Conservation (phyloP, 345 rosid species). For the Eutrema heterophyllum region DNA sequence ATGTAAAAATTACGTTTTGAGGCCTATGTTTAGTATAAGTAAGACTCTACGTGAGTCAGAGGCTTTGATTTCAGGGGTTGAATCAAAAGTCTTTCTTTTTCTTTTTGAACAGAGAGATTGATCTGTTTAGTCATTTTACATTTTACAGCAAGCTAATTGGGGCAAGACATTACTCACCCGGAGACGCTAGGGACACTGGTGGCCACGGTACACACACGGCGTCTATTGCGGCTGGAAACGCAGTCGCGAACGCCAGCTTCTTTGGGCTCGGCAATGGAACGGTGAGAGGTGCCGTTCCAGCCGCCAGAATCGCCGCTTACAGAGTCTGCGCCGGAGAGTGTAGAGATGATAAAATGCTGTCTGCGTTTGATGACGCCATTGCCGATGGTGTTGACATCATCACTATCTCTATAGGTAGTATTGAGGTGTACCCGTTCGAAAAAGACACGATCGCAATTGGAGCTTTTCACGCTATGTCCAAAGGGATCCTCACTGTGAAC, state of each 20-base stretch:
- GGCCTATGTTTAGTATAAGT: not conserved
- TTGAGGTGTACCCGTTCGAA: not conserved
- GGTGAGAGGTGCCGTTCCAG: constrained; percentile 47
- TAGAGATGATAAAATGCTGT: constrained; percentile 15
- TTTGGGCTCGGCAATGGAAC: constrained; percentile 45
- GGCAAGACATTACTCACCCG: constrained; percentile 19
- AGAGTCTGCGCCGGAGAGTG: constrained; percentile 20
- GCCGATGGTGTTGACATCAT: constrained; percentile 46
- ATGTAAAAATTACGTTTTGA: not conserved
- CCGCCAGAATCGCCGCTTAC: constrained; percentile 45
- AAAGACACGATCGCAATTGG: constrained; percentile 39
- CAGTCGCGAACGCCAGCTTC: constrained; percentile 26
- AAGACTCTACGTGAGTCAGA: not conserved
- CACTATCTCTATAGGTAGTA: constrained; percentile 29
- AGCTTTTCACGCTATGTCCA: constrained; percentile 44
- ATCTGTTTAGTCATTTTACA: not conserved
- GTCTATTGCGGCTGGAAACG: constrained; percentile 50
- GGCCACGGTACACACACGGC: constrained; percentile 56
- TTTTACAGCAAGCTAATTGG: constrained; percentile 27
- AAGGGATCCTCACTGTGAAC: constrained; percentile 39
- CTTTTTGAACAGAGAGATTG: not conserved
- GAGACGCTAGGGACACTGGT: constrained; percentile 5
- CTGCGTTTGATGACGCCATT: constrained; percentile 38
- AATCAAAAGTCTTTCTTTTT: not conserved
- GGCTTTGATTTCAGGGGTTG: not conserved